These are phyloP conservation scores for Chloromonas sp. DNA, from an alignment of 163 green algal species.

Conservation along the genomic window DNA sequence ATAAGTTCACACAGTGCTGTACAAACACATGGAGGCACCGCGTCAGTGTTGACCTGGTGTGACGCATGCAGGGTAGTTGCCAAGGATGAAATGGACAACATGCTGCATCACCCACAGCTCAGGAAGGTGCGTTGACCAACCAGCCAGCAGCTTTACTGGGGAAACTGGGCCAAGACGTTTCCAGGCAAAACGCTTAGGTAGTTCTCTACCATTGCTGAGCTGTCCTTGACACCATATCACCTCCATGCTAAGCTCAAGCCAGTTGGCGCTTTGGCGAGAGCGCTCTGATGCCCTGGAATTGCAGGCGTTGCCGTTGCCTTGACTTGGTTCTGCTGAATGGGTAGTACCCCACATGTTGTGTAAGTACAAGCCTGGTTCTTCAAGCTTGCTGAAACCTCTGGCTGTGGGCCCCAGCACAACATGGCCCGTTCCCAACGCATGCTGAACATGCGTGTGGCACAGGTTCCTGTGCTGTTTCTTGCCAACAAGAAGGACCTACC, in stretches of 20 bases:
- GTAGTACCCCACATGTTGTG: neutral
- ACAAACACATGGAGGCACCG: too few species aligned
- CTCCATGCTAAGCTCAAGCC: neutral
- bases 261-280: neutral
- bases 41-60: too few species aligned
- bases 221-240: too few species aligned
- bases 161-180: too few species aligned
- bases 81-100: constrained; percentile 67
- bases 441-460: neutral
- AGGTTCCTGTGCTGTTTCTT: constrained; percentile 63
- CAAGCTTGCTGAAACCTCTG: too few species aligned
- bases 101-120: constrained; percentile 50
- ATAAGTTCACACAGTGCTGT: too few species aligned
- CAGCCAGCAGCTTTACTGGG: too few species aligned
- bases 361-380: too few species aligned
- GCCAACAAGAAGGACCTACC: constrained; percentile 79
- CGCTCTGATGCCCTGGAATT: neutral
- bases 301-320: constrained; percentile 18
- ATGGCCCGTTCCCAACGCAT: too few species aligned
- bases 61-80: constrained; percentile 47
- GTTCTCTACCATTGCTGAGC: too few species aligned
- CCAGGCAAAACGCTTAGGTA: too few species aligned
- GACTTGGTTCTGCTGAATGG: neutral
- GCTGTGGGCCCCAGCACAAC: too few species aligned
- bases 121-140: constrained; percentile 9